These are phyloP conservation scores for Sarcomyxa edulis DNA, from an alignment of 768 basidiomycete species.

Conservation along the genomic window DNA sequence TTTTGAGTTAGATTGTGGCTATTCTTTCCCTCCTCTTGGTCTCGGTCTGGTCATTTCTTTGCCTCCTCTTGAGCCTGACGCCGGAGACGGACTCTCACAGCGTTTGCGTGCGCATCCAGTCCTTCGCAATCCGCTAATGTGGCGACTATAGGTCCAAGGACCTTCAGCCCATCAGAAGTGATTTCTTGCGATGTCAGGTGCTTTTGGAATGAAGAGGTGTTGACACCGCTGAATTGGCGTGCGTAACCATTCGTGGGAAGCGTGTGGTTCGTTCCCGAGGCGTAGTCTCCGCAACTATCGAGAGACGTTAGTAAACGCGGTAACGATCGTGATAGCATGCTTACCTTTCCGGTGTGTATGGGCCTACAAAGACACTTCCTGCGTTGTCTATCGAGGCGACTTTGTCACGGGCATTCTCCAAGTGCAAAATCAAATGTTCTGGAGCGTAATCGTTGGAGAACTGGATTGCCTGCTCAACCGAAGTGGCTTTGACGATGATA, in stretches of 20 bases:
- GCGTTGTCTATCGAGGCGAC: conserved; percentile 81
- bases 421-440: conserved; percentile 92
- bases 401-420: conserved; percentile 61
- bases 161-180: conserved; percentile 67
- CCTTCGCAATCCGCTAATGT: conserved; percentile 94
- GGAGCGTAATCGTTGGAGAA: conserved; percentile 99
- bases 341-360: conserved; percentile 93
- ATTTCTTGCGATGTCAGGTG: conserved; percentile 97
- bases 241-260: conserved; percentile 96
- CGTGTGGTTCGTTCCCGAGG: conserved; percentile 98
- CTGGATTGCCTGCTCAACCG: conserved; percentile 68
- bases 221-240: conserved; percentile 96
- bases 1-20: too few relatives aligned
- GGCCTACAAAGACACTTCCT: conserved; percentile 94
- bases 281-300: conserved; percentile 92
- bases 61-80: conserved; percentile 4
- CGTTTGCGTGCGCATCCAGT: conserved; percentile 91
- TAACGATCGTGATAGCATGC: conserved; percentile 10
- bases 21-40: too few relatives aligned
- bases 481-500: conserved; percentile 72
- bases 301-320: conserved; percentile 6
- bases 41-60: too few relatives aligned
- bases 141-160: conserved; percentile 81
- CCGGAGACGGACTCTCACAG: conserved; percentile 81
- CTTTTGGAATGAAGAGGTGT: conserved; percentile 96